Conservation (phyloP, 148 eudicot species). For the Mesembryanthemum crystallinum region DNA sequence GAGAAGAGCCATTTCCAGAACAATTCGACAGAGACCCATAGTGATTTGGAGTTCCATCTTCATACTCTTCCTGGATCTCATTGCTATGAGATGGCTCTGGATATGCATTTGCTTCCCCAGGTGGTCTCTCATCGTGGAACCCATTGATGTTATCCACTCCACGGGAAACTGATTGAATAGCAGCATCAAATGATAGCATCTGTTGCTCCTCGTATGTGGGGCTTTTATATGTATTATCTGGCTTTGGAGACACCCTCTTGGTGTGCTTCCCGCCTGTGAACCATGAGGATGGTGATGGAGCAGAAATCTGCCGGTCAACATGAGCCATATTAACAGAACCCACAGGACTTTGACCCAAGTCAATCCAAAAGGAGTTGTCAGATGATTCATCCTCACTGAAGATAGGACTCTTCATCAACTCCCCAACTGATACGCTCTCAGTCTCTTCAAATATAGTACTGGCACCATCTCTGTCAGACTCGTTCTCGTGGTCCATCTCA, state of each 20-base stretch:
- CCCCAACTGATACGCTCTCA: conserved; percentile 77
- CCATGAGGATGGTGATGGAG: conserved; percentile 69
- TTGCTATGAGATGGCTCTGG: not conserved
- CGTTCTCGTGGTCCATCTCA: conserved; percentile 75
- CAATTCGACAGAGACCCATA: conserved; percentile 15
- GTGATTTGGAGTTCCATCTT: conserved; percentile 25
- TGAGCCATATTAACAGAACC: conserved; percentile 58
- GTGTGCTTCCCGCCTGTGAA: conserved; percentile 49
- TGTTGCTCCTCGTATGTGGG: conserved; percentile 52
- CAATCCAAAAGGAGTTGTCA: conserved; percentile 94
- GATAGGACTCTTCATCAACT: conserved; percentile 90
- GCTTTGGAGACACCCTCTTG: conserved; percentile 61
- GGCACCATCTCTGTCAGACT: conserved; percentile 77
- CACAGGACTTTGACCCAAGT: conserved; percentile 87
- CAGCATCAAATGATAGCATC: conserved; percentile 82
- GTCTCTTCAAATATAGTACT: conserved; percentile 91
- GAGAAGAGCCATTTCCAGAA: conserved; percentile 28
- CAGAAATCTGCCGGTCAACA: conserved; percentile 39
- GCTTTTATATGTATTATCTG: conserved; percentile 41
- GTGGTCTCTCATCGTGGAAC: conserved; percentile 48
- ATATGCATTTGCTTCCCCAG: conserved; percentile 7
- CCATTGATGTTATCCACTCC: conserved; percentile 47
- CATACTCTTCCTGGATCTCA: conserved; percentile 72
- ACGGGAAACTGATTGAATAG: conserved; percentile 81
- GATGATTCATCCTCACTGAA: conserved; percentile 96